Evolutionary conservation across 139 green algal genomes (phyloP).

Genomic region (Mychonastes homosphaera): DNA sequence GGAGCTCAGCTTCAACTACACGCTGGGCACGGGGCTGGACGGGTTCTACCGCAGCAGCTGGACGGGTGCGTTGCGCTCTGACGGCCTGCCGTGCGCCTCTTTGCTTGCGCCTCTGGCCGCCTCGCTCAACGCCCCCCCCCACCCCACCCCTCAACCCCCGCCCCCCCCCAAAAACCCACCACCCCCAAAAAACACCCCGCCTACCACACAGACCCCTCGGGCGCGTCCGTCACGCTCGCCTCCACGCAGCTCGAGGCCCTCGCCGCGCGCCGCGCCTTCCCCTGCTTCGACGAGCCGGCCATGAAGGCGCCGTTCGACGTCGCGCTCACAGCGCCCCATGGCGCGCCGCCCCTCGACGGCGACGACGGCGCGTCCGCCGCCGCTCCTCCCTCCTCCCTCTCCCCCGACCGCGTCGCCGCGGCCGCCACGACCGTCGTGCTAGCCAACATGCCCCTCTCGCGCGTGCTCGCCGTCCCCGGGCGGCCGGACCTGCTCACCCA

Average conservation of each 20-base stretch:
- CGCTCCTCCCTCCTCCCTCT: not conserved
- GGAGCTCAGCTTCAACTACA: conserved; percentile 47
- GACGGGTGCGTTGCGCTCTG: conserved; percentile 32
- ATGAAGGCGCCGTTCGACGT: conserved; percentile 74
- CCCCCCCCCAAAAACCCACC: too few species aligned
- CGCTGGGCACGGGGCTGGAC: conserved; percentile 33
- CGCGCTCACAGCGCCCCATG: too few species aligned
- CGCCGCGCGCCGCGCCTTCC: conserved; percentile 66
- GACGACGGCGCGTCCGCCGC: not conserved
- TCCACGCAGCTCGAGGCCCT: conserved; percentile 73
- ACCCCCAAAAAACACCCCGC: too few species aligned
- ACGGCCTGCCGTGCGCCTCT: not conserved
- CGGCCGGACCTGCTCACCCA: not conserved
- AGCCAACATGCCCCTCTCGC: conserved; percentile 59
- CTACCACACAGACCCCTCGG: conserved; percentile 24
- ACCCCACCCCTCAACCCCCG: too few species aligned
- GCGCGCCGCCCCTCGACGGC: not conserved
- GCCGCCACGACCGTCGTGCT: conserved; percentile 35
- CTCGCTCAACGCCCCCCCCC: not conserved
- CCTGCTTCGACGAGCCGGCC: conserved; percentile 85
- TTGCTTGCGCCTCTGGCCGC: not conserved
- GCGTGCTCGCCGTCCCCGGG: not conserved
- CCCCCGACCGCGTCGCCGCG: conserved; percentile 4
- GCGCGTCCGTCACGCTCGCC: conserved; percentile 31
- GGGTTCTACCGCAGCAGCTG: conserved; percentile 52